A percentile compares a stretch with the other conserved stretches of the same genome.
Evolutionary conservation across 2,329 filamentous ascomycete species (phyloP).

Genomic region (Fusarium sulawesiense): DNA sequence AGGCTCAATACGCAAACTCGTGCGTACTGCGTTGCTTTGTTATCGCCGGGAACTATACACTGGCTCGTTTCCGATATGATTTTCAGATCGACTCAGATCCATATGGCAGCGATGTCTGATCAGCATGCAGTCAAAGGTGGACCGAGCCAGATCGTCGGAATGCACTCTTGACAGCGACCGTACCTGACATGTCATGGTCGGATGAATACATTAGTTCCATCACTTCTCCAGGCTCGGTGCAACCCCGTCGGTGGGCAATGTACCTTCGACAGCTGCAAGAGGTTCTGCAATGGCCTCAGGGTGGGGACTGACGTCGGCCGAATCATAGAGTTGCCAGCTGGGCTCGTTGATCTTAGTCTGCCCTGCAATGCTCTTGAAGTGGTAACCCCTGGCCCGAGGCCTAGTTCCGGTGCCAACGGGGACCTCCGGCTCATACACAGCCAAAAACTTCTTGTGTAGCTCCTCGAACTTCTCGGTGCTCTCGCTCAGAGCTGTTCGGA

Average conservation of each 20-base stretch:
- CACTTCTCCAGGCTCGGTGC: slow-evolving; percentile 66
- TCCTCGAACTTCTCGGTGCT: slow-evolving; percentile 70
- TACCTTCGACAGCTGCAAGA: slow-evolving; percentile 51
- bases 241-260: slow-evolving; percentile 60
- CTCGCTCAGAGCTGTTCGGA: slow-evolving; percentile 72
- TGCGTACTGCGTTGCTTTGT: neutral
- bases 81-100: neutral
- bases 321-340: slow-evolving; percentile 69
- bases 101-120: neutral
- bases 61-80: neutral
- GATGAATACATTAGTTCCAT: slow-evolving; percentile 30
- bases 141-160: slow-evolving; percentile 24
- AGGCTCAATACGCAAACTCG: no score
- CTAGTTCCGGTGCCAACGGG: slow-evolving; percentile 81
- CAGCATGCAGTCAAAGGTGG: slow-evolving; percentile 25
- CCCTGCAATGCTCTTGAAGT: slow-evolving; percentile 77
- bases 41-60: neutral
- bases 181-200: slow-evolving; percentile 34
- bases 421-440: slow-evolving; percentile 74
- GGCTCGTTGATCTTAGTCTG: slow-evolving; percentile 75
- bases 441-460: slow-evolving; percentile 56
- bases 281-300: slow-evolving; percentile 35
- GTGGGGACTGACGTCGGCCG: slow-evolving; percentile 28
- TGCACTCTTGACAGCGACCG: slow-evolving; percentile 5
- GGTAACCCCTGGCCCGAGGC: slow-evolving; percentile 84